Conservation (phyloP, 2,329 filamentous ascomycete genomes). For the Aspergillus sergii region DNA sequence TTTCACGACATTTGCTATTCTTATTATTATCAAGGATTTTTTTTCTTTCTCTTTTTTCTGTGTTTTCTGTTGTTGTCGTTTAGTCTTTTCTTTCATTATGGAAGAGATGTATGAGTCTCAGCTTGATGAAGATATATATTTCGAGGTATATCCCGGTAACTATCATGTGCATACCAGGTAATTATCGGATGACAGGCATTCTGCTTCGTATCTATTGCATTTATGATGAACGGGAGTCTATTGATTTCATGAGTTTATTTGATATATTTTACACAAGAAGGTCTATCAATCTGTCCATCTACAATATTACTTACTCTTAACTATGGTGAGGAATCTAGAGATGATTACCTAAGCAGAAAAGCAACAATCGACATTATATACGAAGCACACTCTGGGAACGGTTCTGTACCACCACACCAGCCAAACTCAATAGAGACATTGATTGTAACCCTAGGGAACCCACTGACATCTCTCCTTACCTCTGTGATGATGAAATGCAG, state of each 20-base stretch:
- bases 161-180: background rate
- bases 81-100: background rate
- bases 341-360: background rate
- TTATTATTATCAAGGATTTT: background rate
- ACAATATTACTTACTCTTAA: background rate
- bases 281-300: background rate
- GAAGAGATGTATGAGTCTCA: background rate
- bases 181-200: background rate
- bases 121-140: background rate
- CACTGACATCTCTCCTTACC: background rate
- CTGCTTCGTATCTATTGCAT: background rate
- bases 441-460: background rate
- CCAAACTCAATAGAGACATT: background rate
- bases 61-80: background rate
- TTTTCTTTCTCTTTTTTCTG: background rate
- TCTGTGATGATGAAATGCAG: background rate
- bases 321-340: background rate
- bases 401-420: background rate
- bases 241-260: background rate
- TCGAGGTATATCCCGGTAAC: background rate
- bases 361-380: background rate
- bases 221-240: background rate
- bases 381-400: background rate
- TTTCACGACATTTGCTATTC: background rate
- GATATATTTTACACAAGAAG: rapidly evolving